Base-by-base conservation (phyloP, 176 grass and related monocot genomes). In the Oryza officinalis region DNA sequence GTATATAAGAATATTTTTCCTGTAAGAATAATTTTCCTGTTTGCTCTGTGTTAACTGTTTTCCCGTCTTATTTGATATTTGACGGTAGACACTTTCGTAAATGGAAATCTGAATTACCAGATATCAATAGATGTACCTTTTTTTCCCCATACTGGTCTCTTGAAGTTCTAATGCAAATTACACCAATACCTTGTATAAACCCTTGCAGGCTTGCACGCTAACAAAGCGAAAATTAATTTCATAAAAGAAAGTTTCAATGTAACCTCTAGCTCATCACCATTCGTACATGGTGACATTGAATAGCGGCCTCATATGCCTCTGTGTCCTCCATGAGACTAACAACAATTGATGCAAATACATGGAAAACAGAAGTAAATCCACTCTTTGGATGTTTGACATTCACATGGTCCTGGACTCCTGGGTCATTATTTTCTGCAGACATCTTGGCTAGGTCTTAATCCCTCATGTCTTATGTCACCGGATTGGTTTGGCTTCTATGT, bases 131-230 rank as follows among this genome's bases (percentile, higher is more conserved):
- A 13, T 79, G 60, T 66, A 46, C 26, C 33, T 27, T 69, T 8
- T 13, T 41, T 47, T 70, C 25, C 14, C 8, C 14, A 25, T 63
- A 15, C 13, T 59, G 6, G 26, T 23, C 15, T 57, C 13, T 27
- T 80, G 13, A 69, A 69, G 33, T 70, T 63, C 38, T 63, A 71
- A 71, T 28, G 65, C 57, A 80, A 65, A 57, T 43, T 52, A 68
- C 30, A 28, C 11, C 28, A 72, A 72, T 54, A 30, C 30, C 63
- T 30, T 65, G 72, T 52, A 20, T 78, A 5, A 70, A 37, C 5
- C 60, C 17, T 59, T 59, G 20, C 54, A n/a, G 1, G 1, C 17
- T 59, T 59, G 54, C 54, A n/a, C 2, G 6, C 54, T 59, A 59
- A 23, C 20, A n/a, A 10, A 59, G 20, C 17, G 5, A 20, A 54